These are phyloP conservation scores for Pseudonitzschia multiseries DNA, from an alignment of 108 stramenopile genomes.

Conservation along the genomic window DNA sequence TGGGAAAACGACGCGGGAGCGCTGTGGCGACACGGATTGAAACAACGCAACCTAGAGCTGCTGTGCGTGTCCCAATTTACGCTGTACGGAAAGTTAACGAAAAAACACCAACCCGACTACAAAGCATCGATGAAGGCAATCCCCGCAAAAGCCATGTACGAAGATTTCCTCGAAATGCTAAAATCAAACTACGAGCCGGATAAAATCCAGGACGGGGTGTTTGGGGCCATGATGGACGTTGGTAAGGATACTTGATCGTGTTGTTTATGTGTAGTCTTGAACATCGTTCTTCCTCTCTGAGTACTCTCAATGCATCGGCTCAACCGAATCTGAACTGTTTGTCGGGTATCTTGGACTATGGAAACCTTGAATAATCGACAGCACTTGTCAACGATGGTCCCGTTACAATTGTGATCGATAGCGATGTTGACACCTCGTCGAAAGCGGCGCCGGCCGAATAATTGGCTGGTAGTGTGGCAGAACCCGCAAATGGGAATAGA, in stretches of 20 bases:
- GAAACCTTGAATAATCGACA: slow-evolving; percentile 27
- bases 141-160: slow-evolving; percentile 65
- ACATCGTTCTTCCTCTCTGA: no score
- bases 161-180: slow-evolving; percentile 63
- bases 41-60: slow-evolving; percentile 63
- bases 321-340: no score
- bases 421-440: slow-evolving; percentile 35
- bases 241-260: neutral
- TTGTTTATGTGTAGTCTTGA: neutral
- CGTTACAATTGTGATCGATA: slow-evolving; percentile 87
- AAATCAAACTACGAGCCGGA: slow-evolving; percentile 54
- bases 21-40: slow-evolving; percentile 76
- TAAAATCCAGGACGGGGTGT: slow-evolving; percentile 74
- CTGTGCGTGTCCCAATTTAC: slow-evolving; percentile 84
- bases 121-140: slow-evolving; percentile 78
- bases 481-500: no score
- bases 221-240: slow-evolving; percentile 90
- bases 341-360: no score
- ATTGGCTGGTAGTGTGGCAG: no score
- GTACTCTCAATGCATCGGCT: no score
- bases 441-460: neutral
- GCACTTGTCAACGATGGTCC: slow-evolving; percentile 93
- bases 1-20: slow-evolving; percentile 78
- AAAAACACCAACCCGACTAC: slow-evolving; percentile 88
- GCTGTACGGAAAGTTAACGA: slow-evolving; percentile 76